Conservation (phyloP, 2,329 filamentous ascomycete species). For the Phaeosphaeria sp. region DNA sequence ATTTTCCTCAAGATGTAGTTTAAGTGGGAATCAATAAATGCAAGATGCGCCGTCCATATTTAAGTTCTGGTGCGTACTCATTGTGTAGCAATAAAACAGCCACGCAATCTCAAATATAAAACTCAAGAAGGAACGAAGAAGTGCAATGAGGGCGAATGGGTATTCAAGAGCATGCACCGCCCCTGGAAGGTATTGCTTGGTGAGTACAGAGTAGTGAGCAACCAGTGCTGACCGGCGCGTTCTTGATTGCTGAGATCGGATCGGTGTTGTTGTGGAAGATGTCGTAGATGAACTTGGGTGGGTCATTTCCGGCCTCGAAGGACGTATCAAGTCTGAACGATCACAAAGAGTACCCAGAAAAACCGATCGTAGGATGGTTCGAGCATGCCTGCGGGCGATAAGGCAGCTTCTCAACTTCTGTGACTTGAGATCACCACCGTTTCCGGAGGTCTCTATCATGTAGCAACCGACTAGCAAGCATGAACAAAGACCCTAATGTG, state of each 20-base stretch:
- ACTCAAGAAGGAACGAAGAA: background rate
- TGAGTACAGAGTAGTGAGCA: background rate
- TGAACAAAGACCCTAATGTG: slow-evolving; percentile 21
- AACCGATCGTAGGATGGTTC: background rate
- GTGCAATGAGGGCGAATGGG: background rate
- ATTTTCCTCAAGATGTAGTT: background rate
- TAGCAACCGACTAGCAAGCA: slow-evolving; percentile 26
- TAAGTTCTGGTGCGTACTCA: background rate
- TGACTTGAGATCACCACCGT: slow-evolving; percentile 14
- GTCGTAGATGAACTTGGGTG: background rate
- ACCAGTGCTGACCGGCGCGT: background rate
- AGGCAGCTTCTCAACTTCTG: background rate
- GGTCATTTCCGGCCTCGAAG: background rate
- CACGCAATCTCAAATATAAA: background rate
- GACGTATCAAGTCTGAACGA: background rate
- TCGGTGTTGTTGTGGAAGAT: background rate
- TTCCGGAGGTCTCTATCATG: slow-evolving; percentile 18
- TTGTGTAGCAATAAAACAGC: background rate
- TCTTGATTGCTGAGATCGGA: background rate
- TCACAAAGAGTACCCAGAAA: background rate
- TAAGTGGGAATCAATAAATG: background rate
- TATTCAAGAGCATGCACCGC: background rate
- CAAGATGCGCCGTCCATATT: background rate
- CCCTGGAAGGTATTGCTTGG: background rate
- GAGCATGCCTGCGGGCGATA: background rate